Evolutionary conservation across 768 basidiomycete species (phyloP).

Genomic region (Phylloporus sp.): DNA sequence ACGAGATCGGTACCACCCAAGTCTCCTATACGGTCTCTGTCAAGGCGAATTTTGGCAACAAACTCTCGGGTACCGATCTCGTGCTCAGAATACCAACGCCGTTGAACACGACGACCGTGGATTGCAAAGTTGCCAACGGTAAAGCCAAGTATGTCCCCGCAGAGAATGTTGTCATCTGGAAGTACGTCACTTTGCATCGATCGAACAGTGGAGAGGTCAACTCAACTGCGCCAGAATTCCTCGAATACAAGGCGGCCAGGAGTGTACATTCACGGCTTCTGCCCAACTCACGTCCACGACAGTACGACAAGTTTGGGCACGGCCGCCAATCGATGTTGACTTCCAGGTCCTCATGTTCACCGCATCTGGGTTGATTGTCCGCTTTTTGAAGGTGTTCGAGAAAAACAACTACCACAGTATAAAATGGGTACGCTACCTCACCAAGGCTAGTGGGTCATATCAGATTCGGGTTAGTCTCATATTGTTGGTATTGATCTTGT

Average conservation of each 20-base stretch:
- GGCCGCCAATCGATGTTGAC: constrained; percentile 96
- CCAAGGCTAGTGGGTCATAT: constrained; percentile 90
- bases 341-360: constrained; percentile 99
- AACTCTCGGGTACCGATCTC: constrained; percentile 90
- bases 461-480: constrained; percentile 91
- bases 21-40: constrained; percentile 89
- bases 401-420: constrained; percentile 91
- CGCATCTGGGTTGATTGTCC: constrained; percentile 89
- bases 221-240: constrained; percentile 59
- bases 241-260: constrained; percentile 87
- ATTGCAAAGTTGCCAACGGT: constrained; percentile 85
- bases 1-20: constrained; percentile 86
- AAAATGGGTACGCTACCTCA: constrained; percentile 94
- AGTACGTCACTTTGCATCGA: constrained; percentile 51
- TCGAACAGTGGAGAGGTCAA: constrained; percentile 1
- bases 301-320: constrained; percentile 91
- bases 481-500: no score
- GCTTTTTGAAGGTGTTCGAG: constrained; percentile 98
- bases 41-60: constrained; percentile 85
- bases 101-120: constrained; percentile 86
- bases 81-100: constrained; percentile 95
- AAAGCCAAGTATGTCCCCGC: constrained; percentile 97
- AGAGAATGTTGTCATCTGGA: constrained; percentile 97
- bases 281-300: constrained; percentile 87
- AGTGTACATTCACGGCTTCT: constrained; percentile 77